A percentile compares a stretch with the other conserved stretches of the same genome.
Evolutionary conservation across 2,329 filamentous ascomycete genomes (phyloP).

Genomic region (Curvularia lunata): DNA sequence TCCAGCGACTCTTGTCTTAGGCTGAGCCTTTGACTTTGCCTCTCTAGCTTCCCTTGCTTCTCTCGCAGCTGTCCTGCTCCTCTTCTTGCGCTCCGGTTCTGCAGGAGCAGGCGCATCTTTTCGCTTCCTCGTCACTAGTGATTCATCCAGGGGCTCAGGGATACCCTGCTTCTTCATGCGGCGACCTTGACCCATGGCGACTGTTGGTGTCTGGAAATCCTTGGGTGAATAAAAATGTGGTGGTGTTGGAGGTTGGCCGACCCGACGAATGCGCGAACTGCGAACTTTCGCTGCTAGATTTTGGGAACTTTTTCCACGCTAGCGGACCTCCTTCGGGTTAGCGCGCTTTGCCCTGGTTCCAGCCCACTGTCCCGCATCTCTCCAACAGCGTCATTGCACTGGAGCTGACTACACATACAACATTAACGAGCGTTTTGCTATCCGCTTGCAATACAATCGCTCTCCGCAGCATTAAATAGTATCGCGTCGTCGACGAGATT

Average conservation of each 20-base stretch:
- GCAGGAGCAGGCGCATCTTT: constrained; percentile 72
- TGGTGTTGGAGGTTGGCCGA: constrained; percentile 9
- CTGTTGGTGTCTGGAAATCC: constrained; percentile 1
- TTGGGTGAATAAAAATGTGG: constrained; percentile 4
- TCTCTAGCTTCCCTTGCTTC: constrained; percentile 37
- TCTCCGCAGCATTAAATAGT: background rate
- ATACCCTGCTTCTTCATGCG: constrained; percentile 96
- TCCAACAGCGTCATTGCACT: constrained; percentile 42
- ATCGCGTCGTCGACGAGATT: background rate
- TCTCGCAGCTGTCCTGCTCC: constrained; percentile 55
- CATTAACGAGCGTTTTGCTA: constrained; percentile 2
- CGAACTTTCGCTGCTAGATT: constrained; percentile 30
- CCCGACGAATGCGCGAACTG: constrained; percentile 20
- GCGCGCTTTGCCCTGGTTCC: constrained; percentile 6
- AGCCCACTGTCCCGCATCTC: constrained; percentile 26
- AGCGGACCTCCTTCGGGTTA: constrained; percentile 20
- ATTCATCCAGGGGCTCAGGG: constrained; percentile 80
- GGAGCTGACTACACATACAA: constrained; percentile 5
- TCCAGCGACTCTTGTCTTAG: constrained; percentile 23
- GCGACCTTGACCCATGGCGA: constrained; percentile 80
- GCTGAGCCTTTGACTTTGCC: constrained; percentile 22
- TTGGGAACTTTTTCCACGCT: constrained; percentile 26
- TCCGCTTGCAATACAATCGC: background rate
- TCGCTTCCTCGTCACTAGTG: constrained; percentile 78
- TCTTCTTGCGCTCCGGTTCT: constrained; percentile 62